phyloP scores from a whole-genome alignment of 176 grass and related monocot genomes.

The Paspalum notatum region DNA sequence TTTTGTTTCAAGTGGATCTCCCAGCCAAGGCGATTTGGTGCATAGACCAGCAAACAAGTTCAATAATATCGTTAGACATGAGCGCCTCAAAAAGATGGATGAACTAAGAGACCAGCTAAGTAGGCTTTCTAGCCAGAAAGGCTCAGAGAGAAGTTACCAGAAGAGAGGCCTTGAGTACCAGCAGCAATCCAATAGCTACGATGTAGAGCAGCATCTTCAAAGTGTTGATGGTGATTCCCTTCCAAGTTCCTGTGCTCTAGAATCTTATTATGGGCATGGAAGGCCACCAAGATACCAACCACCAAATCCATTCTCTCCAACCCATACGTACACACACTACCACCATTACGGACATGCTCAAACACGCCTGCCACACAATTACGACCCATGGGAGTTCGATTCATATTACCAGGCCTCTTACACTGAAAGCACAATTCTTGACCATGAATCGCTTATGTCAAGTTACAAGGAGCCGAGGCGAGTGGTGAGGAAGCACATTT shows the following conservation, averaged over 20 bases:
- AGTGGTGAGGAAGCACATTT: slow-evolving; percentile 62
- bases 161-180: slow-evolving; percentile 41
- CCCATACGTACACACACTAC: slow-evolving; percentile 48
- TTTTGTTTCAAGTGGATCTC: slow-evolving; percentile 49
- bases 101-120: slow-evolving; percentile 65
- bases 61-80: slow-evolving; percentile 46
- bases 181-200: slow-evolving; percentile 45
- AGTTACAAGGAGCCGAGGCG: slow-evolving; percentile 52
- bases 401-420: slow-evolving; percentile 62
- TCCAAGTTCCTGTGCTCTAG: slow-evolving; percentile 46
- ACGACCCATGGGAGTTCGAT: slow-evolving; percentile 43
- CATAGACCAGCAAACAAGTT: slow-evolving; percentile 41
- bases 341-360: slow-evolving; percentile 42
- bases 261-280: slow-evolving; percentile 46
- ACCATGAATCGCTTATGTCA: slow-evolving; percentile 51
- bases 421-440: slow-evolving; percentile 50
- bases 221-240: slow-evolving; percentile 51
- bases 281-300: slow-evolving; percentile 48
- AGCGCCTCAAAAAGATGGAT: slow-evolving; percentile 78
- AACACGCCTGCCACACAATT: slow-evolving; percentile 11
- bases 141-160: slow-evolving; percentile 36
- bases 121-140: slow-evolving; percentile 56
- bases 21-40: slow-evolving; percentile 36
- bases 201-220: slow-evolving; percentile 45
- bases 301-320: slow-evolving; percentile 38